Evolutionary conservation across 441 rosid genomes (phyloP).

Genomic region (Brassica hybrid): DNA sequence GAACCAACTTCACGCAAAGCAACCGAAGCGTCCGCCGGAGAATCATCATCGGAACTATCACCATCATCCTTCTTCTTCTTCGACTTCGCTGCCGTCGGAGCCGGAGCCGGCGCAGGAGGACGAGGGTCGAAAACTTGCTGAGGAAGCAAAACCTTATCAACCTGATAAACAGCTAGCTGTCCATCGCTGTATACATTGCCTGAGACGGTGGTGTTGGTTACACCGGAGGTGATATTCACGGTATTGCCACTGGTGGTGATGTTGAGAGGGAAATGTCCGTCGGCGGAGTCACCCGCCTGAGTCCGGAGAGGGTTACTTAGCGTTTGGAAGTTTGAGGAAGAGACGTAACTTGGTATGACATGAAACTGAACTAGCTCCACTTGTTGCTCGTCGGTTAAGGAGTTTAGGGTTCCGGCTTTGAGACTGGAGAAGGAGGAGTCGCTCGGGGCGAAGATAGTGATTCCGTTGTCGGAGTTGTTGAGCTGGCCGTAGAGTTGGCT

Average conservation of each 20-base stretch:
- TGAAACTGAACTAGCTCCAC: constrained; percentile 77
- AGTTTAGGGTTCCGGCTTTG: constrained; percentile 71
- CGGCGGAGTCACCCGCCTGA: constrained; percentile 76
- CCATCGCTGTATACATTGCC: constrained; percentile 75
- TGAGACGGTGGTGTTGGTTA: constrained; percentile 74
- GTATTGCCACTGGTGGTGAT: constrained; percentile 69
- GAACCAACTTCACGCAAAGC: constrained; percentile 38
- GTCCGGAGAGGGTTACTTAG: constrained; percentile 84
- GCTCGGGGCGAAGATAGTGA: constrained; percentile 83
- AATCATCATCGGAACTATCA: constrained; percentile 39
- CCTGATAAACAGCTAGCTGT: constrained; percentile 85
- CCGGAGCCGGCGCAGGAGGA: constrained; percentile 85
- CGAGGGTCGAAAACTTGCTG: constrained; percentile 66
- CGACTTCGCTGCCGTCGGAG: constrained; percentile 63
- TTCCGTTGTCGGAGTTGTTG: constrained; percentile 76
- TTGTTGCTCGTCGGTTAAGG: constrained; percentile 67
- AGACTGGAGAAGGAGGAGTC: constrained; percentile 70
- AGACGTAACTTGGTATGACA: constrained; percentile 62
- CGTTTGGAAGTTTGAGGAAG: constrained; percentile 74
- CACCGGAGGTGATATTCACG: constrained; percentile 77
- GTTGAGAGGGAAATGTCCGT: constrained; percentile 65
- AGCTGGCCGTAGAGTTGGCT: constrained; percentile 68
- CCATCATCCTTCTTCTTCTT: constrained; percentile 48
- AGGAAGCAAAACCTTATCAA: constrained; percentile 81
- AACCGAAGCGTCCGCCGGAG: constrained; percentile 55